phyloP scores from a whole-genome alignment of 1,284 basidiomycete species.

The Lentinula novae-zelandiae region DNA sequence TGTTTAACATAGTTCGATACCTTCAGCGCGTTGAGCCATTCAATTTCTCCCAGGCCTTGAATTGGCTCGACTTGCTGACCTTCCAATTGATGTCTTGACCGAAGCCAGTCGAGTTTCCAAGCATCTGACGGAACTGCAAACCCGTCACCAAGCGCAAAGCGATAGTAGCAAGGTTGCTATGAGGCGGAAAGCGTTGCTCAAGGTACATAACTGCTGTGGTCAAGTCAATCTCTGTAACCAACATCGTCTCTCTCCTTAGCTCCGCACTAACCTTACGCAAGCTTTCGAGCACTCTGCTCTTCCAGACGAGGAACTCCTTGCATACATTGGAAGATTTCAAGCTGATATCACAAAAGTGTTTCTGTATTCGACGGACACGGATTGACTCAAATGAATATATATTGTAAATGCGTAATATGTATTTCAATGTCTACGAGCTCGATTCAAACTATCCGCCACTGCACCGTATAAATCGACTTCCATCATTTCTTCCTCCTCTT shows the following conservation, averaged over 20 bases:
- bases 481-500: not conserved
- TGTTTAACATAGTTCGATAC: not conserved
- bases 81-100: constrained; percentile 64
- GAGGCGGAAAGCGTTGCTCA: constrained; percentile 64
- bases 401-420: not conserved
- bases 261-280: constrained; percentile 67
- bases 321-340: constrained; percentile 65
- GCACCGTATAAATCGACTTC: constrained; percentile 16
- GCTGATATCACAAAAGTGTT: constrained; percentile 61
- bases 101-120: constrained; percentile 63
- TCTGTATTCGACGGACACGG: constrained; percentile 15
- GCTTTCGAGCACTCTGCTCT: constrained; percentile 64
- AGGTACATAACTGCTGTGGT: constrained; percentile 44
- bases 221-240: constrained; percentile 1
- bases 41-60: constrained; percentile 62
- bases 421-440: not conserved
- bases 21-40: constrained; percentile 74
- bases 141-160: constrained; percentile 54
- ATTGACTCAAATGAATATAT: not conserved
- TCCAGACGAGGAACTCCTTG: constrained; percentile 61
- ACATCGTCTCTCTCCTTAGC: constrained; percentile 33
- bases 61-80: constrained; percentile 77
- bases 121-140: constrained; percentile 57
- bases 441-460: constrained; percentile 13
- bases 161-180: constrained; percentile 53